A percentile compares a stretch with the other conserved stretches of the same genome.
Evolutionary conservation across 2,329 filamentous ascomycete species (phyloP).

Genomic region (Aspergillus quadrilineatus): DNA sequence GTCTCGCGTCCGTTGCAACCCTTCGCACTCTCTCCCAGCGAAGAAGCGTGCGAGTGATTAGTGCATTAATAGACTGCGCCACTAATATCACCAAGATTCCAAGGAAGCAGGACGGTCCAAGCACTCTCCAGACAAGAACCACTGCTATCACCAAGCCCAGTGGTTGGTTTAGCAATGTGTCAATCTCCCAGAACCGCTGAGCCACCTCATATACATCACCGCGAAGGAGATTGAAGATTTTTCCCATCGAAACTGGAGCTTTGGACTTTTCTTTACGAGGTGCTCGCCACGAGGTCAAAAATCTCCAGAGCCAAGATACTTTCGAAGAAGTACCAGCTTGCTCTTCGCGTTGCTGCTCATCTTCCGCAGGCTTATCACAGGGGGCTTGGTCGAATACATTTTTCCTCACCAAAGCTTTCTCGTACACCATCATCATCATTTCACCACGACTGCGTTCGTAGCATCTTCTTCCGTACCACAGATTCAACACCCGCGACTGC

Average conservation of each 20-base stretch:
- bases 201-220: slow-evolving; percentile 45
- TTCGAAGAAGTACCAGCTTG: slow-evolving; percentile 21
- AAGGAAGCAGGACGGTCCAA: slow-evolving; percentile 76
- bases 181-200: slow-evolving; percentile 78
- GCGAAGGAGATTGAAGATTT: slow-evolving; percentile 84
- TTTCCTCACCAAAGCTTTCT: slow-evolving; percentile 71
- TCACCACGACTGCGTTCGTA: slow-evolving; percentile 85
- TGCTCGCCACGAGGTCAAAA: slow-evolving; percentile 25
- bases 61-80: slow-evolving; percentile 67
- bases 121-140: slow-evolving; percentile 70
- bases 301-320: slow-evolving; percentile 26
- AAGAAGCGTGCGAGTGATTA: slow-evolving; percentile 66
- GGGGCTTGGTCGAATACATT: slow-evolving; percentile 45
- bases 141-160: slow-evolving; percentile 73
- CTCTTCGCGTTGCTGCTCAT: slow-evolving; percentile 14
- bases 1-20: slow-evolving; percentile 70
- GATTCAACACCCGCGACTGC: slow-evolving; percentile 66
- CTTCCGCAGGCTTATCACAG: slow-evolving; percentile 27
- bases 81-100: slow-evolving; percentile 68
- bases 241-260: slow-evolving; percentile 76
- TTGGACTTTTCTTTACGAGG: slow-evolving; percentile 37
- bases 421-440: slow-evolving; percentile 80
- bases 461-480: slow-evolving; percentile 80
- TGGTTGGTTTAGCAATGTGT: slow-evolving; percentile 71
- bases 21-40: slow-evolving; percentile 70